These are phyloP conservation scores for Gamsiella multidivaricata DNA, from an alignment of 192 early-diverging fungal genomes.

Conservation along the genomic window DNA sequence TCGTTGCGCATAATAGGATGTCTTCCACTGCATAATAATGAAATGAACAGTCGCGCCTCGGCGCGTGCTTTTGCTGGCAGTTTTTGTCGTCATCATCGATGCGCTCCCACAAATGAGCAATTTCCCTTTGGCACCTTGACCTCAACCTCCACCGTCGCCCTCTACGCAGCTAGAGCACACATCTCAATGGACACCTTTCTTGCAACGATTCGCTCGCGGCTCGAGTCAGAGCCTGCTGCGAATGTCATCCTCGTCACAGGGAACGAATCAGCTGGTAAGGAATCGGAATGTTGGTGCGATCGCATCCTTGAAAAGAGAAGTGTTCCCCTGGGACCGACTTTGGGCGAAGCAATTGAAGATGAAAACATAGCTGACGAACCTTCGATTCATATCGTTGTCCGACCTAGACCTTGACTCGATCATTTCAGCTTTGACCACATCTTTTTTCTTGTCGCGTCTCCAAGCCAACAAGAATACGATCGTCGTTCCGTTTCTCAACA, in stretches of 20 bases:
- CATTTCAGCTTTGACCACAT: slow-evolving; percentile 65
- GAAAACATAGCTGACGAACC: too few relatives aligned
- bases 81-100: too few relatives aligned
- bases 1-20: too few relatives aligned
- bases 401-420: slow-evolving; percentile 78
- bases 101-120: too few relatives aligned
- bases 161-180: slow-evolving; percentile 8
- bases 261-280: slow-evolving; percentile 79
- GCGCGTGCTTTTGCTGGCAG: too few relatives aligned
- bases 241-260: slow-evolving; percentile 66
- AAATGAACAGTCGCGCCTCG: too few relatives aligned
- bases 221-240: slow-evolving; percentile 15
- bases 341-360: too few relatives aligned
- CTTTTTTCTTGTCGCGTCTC: slow-evolving; percentile 57
- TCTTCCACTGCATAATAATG: too few relatives aligned
- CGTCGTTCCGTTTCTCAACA: slow-evolving; percentile 67
- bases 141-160: not conserved
- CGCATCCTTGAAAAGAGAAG: too few relatives aligned
- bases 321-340: too few relatives aligned
- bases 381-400: not conserved
- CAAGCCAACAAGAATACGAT: slow-evolving; percentile 3
- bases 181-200: slow-evolving; percentile 39
- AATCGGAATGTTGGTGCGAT: too few relatives aligned
- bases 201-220: slow-evolving; percentile 18
- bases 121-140: not conserved